These are phyloP conservation scores for Phanerochaete sordida DNA, from an alignment of 768 basidiomycete genomes.

Conservation along the genomic window DNA sequence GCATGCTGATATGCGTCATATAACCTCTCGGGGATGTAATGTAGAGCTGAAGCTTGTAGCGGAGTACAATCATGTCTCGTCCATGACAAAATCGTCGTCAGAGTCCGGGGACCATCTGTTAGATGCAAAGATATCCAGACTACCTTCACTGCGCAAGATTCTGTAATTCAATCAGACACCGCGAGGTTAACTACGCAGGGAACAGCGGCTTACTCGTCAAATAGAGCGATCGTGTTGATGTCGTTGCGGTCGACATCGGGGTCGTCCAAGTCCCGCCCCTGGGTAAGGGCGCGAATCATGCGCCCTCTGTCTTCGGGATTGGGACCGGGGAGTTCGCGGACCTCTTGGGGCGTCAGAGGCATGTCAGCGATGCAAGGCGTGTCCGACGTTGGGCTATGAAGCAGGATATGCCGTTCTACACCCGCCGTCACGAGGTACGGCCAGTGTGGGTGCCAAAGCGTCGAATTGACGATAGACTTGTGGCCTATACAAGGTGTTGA, in stretches of 20 bases:
- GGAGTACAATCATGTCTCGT: not conserved
- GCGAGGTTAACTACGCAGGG: too few relatives aligned
- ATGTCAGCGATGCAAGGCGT: slow-evolving; percentile 47
- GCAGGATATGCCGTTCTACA: slow-evolving; percentile 62
- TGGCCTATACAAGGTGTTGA: slow-evolving; percentile 62
- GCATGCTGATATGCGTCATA: too few relatives aligned
- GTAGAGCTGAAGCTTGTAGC: not conserved
- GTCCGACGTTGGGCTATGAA: slow-evolving; percentile 62
- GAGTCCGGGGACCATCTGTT: not conserved
- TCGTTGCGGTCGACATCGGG: slow-evolving; percentile 38
- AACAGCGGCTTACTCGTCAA: slow-evolving; percentile 76
- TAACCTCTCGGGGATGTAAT: too few relatives aligned
- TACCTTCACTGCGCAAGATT: slow-evolving; percentile 56
- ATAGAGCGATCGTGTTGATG: slow-evolving; percentile 53
- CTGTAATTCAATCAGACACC: too few relatives aligned
- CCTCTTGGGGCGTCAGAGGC: slow-evolving; percentile 40
- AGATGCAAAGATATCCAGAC: slow-evolving; percentile 47
- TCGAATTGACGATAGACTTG: slow-evolving; percentile 72
- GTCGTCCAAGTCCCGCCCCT: slow-evolving; percentile 24
- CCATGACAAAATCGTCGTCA: slow-evolving; percentile 1
- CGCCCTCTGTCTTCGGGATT: slow-evolving; percentile 31
- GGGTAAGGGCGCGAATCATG: slow-evolving; percentile 34
- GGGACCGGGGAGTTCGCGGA: slow-evolving; percentile 41
- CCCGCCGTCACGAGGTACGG: slow-evolving; percentile 68
- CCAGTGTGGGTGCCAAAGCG: slow-evolving; percentile 67